Base-by-base conservation (phyloP, 1,284 basidiomycete genomes). In the Cryptococcus sp. region DNA sequence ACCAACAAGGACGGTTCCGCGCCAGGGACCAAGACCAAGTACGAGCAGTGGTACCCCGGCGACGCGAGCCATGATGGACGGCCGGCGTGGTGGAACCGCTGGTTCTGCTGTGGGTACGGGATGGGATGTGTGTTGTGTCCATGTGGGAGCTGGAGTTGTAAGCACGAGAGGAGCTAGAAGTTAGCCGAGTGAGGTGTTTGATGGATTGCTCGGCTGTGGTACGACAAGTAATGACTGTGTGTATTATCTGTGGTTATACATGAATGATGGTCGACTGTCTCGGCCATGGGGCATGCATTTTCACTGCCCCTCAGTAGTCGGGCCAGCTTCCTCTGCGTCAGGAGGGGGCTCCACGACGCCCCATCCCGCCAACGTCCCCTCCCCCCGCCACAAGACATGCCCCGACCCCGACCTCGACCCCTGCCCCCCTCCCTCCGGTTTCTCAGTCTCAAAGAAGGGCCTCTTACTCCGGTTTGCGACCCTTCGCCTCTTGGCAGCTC, bases 61-160 rank as follows among this genome's bases (percentile, higher is more conserved):
- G 69, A 70, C 47, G 64, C 64, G 40, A 59, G 55, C 23, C 55
- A 64, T 20, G 23, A 62, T 40, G 69, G 69, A 46, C 55, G 64
- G 44, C 67, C 66, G 36, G 56, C 62, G 3, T 68, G 69, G 63
- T 71, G 69, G 69, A 71, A 69, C 54, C 59, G 59, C 23, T 37
- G 56, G 16, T 67, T 69, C 46, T 69, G 69, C 39, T 71, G 68
- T 53, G 68, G 68, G 11, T 71, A 71, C 53, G 69, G 68, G 3
- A 18, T 68, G 20, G 68, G 65, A 6, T 69, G 69, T 53, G 45
- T 68, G 9, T 43, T 71, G 38, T 71, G 69, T 53, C 64, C 62
- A 28, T 71, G 69, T 57, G 61, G 64, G 5, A 68, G 69, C 40
- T 59, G 56, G 59, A 65, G 53, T 39, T 71, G 68, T 57, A 55